Percentiles rank a stretch among this genome's conserved stretches.
Evolutionary conservation across 1,284 basidiomycete genomes (phyloP).

Genomic region (Vanrija sp.): DNA sequence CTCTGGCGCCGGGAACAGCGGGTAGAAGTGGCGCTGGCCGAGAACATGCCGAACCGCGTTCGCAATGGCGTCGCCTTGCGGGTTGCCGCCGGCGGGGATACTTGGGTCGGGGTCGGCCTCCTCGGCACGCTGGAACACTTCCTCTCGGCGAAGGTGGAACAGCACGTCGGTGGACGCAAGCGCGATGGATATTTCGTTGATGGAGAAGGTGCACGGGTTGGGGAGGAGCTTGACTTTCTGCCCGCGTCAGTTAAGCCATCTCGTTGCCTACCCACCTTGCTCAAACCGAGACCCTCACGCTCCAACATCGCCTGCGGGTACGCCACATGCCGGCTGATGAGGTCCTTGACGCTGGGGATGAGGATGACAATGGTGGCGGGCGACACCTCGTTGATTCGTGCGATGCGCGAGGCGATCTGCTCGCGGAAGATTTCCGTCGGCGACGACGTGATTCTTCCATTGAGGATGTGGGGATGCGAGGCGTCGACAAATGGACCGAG

Average conservation of each 20-base stretch:
- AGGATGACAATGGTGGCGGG: conserved; percentile 70
- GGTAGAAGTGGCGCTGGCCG: conserved; percentile 91
- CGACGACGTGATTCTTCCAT: conserved; percentile 64
- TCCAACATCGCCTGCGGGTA: conserved; percentile 80
- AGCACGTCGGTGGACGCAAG: conserved; percentile 78
- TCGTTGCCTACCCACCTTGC: conserved; percentile 41
- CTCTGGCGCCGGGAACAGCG: conserved; percentile 80
- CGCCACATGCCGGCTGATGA: conserved; percentile 72
- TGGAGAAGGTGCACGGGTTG: conserved; percentile 77
- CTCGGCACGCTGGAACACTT: conserved; percentile 67
- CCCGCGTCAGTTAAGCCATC: no score
- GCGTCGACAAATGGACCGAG: conserved; percentile 85
- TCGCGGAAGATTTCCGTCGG: conserved; percentile 67
- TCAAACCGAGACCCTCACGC: conserved; percentile 48
- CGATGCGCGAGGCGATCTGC: conserved; percentile 62
- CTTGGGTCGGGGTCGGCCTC: conserved; percentile 58
- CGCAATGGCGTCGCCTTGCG: conserved; percentile 67
- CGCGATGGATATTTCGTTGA: conserved; percentile 80
- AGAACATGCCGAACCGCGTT: conserved; percentile 75
- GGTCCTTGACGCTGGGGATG: conserved; percentile 76
- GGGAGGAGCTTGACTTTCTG: conserved; percentile 75
- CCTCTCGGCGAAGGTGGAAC: conserved; percentile 82
- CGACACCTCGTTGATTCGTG: conserved; percentile 58
- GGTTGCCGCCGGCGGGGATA: conserved; percentile 42
- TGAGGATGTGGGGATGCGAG: conserved; percentile 66